Conservation (phyloP, 495 filamentous ascomycete species). For the Aspergillus wentii region DNA sequence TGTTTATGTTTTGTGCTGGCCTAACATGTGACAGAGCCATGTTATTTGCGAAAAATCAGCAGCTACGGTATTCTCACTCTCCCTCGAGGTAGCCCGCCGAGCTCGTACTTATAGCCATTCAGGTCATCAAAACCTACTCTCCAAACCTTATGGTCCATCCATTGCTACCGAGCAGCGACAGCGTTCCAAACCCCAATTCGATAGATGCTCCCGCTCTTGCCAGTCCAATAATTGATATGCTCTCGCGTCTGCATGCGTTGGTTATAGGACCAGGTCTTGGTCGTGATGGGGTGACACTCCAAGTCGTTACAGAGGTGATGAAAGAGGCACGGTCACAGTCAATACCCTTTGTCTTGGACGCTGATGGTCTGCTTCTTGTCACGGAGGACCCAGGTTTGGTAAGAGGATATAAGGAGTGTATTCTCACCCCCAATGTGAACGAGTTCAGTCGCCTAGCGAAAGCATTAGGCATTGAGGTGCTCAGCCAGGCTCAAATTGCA, state of each 20-base stretch:
- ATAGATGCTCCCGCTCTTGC: constrained; percentile 57
- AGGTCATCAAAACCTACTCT: constrained; percentile 95
- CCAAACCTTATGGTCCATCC: constrained; percentile 99
- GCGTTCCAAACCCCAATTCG: constrained; percentile 37
- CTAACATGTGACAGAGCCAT: constrained; percentile 74
- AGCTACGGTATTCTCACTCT: constrained; percentile 40
- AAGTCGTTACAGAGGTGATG: constrained; percentile 76
- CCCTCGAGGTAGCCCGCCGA: not conserved
- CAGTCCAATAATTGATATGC: constrained; percentile 69
- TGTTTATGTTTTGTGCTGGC: no score
- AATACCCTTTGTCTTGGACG: constrained; percentile 86
- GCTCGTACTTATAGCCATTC: not conserved
- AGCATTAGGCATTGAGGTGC: constrained; percentile 54
- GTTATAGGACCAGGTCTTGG: constrained; percentile 93
- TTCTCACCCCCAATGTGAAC: constrained; percentile 90
- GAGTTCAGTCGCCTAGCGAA: constrained; percentile 85
- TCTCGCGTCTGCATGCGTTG: constrained; percentile 82
- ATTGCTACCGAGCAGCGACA: constrained; percentile 68
- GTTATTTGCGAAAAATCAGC: constrained; percentile 92
- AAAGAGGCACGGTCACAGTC: constrained; percentile 65
- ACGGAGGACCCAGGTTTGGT: constrained; percentile 72
- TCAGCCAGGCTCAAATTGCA: constrained; percentile 37
- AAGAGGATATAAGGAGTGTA: constrained; percentile 74
- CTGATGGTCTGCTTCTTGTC: constrained; percentile 79
- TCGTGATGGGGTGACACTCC: constrained; percentile 83